Percentiles rank a stretch among this genome's conserved stretches.
phyloP scores from a whole-genome alignment of 2,329 filamentous ascomycete genomes.

The Metarhizium humberi region DNA sequence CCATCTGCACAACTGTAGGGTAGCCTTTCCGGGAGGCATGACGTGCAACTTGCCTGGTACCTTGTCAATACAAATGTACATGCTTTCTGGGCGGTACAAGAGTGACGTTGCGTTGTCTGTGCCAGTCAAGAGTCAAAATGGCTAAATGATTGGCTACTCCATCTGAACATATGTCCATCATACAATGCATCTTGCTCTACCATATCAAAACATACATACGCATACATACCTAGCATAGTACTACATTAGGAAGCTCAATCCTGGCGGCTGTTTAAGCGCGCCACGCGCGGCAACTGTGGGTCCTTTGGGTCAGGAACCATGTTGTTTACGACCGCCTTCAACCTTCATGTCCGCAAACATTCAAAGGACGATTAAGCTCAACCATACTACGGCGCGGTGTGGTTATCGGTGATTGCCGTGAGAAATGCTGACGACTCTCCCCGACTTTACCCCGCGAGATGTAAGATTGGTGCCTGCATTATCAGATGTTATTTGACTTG shows the following conservation, averaged over 20 bases:
- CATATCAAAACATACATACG: no score
- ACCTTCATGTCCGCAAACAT: not conserved
- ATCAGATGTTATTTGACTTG: not conserved
- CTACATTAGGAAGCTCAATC: not conserved
- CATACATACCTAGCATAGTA: no score
- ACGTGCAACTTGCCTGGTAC: no score
- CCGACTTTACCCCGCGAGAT: constrained; percentile 60
- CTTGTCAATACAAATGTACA: no score
- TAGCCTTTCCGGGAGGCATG: no score
- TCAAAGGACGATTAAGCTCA: not conserved
- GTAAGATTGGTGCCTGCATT: constrained; percentile 33
- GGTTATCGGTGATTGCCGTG: constrained; percentile 4
- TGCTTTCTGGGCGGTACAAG: not conserved
- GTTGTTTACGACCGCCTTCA: not conserved
- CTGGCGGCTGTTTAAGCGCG: constrained; percentile 6
- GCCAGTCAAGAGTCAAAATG: not conserved
- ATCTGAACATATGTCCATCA: not conserved
- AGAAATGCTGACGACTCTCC: constrained; percentile 53
- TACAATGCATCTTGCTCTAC: no score
- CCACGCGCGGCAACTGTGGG: constrained; percentile 1
- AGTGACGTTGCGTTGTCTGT: not conserved
- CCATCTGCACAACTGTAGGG: no score
- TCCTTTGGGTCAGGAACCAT: not conserved
- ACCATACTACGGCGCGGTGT: not conserved
- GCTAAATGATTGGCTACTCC: not conserved